These are phyloP conservation scores for Pleurotus platypus DNA, from an alignment of 768 basidiomycete species.

Conservation along the genomic window DNA sequence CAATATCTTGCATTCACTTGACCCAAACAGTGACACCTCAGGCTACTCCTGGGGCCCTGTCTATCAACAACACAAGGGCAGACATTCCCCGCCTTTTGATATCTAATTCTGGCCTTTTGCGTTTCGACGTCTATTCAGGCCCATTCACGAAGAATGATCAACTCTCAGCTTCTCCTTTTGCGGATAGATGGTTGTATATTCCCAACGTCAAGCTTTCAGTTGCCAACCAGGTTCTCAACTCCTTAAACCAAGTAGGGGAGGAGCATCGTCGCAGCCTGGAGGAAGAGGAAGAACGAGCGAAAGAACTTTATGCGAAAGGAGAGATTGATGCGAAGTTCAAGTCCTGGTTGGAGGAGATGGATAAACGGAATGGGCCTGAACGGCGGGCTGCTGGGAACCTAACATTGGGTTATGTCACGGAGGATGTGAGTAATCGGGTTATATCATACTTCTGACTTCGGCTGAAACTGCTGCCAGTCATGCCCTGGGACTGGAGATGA, in stretches of 20 bases:
- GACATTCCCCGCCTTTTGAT: slow-evolving; percentile 61
- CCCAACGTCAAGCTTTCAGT: slow-evolving; percentile 45
- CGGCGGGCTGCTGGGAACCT: slow-evolving; percentile 34
- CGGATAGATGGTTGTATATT: slow-evolving; percentile 61
- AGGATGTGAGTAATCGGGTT: slow-evolving; percentile 41
- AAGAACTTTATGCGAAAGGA: slow-evolving; percentile 41
- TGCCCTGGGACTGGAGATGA: slow-evolving; percentile 80
- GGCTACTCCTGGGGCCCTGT: slow-evolving; percentile 54
- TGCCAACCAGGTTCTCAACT: slow-evolving; percentile 50
- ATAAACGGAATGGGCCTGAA: slow-evolving; percentile 29
- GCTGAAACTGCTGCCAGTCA: slow-evolving; percentile 28
- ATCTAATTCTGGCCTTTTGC: slow-evolving; percentile 55
- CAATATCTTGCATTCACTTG: slow-evolving; percentile 11
- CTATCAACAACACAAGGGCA: slow-evolving; percentile 60
- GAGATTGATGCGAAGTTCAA: slow-evolving; percentile 47
- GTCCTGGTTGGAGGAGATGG: slow-evolving; percentile 59
- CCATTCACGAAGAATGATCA: slow-evolving; percentile 79
- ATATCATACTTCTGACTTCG: background rate
- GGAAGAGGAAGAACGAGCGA: slow-evolving; percentile 28
- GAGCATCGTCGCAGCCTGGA: slow-evolving; percentile 29
- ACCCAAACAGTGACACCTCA: slow-evolving; percentile 14
- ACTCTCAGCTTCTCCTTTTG: slow-evolving; percentile 68
- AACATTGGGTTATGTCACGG: slow-evolving; percentile 76
- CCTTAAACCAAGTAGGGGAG: slow-evolving; percentile 45
- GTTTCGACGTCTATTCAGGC: slow-evolving; percentile 65